Base-by-base conservation (phyloP, 2,329 filamentous ascomycete genomes). In the Cladosporium austrohemisphaericum region DNA sequence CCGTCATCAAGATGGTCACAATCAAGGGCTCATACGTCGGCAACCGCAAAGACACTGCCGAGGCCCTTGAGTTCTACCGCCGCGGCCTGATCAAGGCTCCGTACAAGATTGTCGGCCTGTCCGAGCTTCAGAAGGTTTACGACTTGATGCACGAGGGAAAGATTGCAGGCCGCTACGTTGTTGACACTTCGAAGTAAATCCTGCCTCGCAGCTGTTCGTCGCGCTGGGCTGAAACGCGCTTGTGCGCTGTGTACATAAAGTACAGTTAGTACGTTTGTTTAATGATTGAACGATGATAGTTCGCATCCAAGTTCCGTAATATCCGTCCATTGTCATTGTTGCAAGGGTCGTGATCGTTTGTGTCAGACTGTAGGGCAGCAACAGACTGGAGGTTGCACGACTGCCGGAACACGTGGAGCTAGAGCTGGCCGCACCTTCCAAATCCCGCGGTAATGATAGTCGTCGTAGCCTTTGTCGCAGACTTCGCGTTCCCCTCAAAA, bases 21-120 rank as follows among this genome's bases (percentile, higher is more conserved):
- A 96, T 97, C 77, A 88, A 88, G 76, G 91, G 91, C 53, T 89
- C 84, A 60, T 96, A 96, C 67, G 92, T 97, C 58, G 92, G 92
- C 51, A 96, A 95, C 76, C 81, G 92, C 58, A 83, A 86, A 66
- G 92, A 97, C 67, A 85, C 84, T 1, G 80, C 84, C 46, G 92
- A 97, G 75, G 91, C 92, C 2, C 76, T 97, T 55, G 91, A 96
- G 58, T 96, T 96, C 75, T 96, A 81, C 76, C 74, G 79, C 50
- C 79, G 86, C 18, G 92, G 92, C 13, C 72, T 94, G 56, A 91
- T 97, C 78, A 85, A 88, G 65, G 83, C 84, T 4, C 92, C 92
- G 6, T 93, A 79, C 80, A 94, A 95, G 84, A 80, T 81, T 6
- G 83, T 89, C 46, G 88, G 89, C 11, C 76, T 96, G 52, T 85